Percentiles rank a stretch among this genome's conserved stretches.
Evolutionary conservation across 257 asterid species (phyloP).

Genomic region (Fraxinus cuspidata): DNA sequence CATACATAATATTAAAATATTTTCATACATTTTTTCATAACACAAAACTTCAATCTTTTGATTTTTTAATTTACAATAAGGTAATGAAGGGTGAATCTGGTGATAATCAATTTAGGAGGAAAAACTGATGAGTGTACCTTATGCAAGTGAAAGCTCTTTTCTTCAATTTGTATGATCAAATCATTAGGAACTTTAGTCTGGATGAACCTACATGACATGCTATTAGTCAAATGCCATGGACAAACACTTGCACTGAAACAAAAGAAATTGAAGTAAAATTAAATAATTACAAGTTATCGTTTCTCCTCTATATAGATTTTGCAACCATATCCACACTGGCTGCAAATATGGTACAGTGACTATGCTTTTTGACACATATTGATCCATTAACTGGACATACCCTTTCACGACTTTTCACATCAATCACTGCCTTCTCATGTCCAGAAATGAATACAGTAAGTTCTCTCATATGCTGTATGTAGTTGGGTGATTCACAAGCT

Average conservation of each 20-base stretch:
- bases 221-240: slow-evolving; percentile 7
- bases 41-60: not conserved
- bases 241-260: not conserved
- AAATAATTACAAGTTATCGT: slow-evolving; percentile 30
- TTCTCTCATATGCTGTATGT: not conserved
- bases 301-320: slow-evolving; percentile 32
- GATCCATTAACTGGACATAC: slow-evolving; percentile 11
- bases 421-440: slow-evolving; percentile 18
- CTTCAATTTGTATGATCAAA: slow-evolving; percentile 32
- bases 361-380: slow-evolving; percentile 24
- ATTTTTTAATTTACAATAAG: not conserved
- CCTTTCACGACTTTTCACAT: slow-evolving; percentile 14
- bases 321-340: slow-evolving; percentile 26
- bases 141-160: slow-evolving; percentile 35
- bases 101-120: not conserved
- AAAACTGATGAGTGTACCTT: slow-evolving; percentile 17
- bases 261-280: not conserved
- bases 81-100: not conserved
- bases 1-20: not conserved
- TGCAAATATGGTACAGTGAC: slow-evolving; percentile 30
- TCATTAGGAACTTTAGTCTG: slow-evolving; percentile 25
- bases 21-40: not conserved
- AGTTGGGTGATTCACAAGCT: not conserved
- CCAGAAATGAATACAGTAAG: not conserved
- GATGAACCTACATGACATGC: slow-evolving; percentile 28